These are phyloP conservation scores for Helenozyma baotianmanensis DNA, from an alignment of 805 yeast genomes.

Conservation along the genomic window DNA sequence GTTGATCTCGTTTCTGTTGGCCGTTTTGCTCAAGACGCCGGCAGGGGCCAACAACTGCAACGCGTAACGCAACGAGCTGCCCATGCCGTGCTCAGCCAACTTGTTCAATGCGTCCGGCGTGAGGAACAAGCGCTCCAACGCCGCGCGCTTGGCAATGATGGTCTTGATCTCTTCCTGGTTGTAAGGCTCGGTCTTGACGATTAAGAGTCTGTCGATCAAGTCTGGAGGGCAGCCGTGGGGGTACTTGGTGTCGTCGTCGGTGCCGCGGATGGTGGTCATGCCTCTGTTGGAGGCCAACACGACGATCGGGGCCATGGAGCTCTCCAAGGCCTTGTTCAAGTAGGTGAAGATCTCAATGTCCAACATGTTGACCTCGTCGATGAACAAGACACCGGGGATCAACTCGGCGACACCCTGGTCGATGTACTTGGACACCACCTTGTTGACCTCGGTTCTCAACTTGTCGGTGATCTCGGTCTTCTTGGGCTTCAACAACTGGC, in stretches of 20 bases:
- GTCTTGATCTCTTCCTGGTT: slow-evolving; percentile 72
- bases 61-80: slow-evolving; percentile 85
- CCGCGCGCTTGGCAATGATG: slow-evolving; percentile 78
- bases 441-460: slow-evolving; percentile 87
- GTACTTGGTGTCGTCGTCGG: slow-evolving; percentile 71
- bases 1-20: slow-evolving; percentile 64
- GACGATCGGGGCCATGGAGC: slow-evolving; percentile 88
- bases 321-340: slow-evolving; percentile 88
- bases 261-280: slow-evolving; percentile 84
- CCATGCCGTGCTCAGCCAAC: slow-evolving; percentile 69
- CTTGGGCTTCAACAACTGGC: slow-evolving; percentile 91
- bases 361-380: slow-evolving; percentile 97
- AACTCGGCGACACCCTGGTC: slow-evolving; percentile 98
- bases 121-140: slow-evolving; percentile 68
- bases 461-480: slow-evolving; percentile 97
- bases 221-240: slow-evolving; percentile 98
- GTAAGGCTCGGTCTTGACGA: slow-evolving; percentile 91
- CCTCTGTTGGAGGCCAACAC: slow-evolving; percentile 96
- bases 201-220: slow-evolving; percentile 83
- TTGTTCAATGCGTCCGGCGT: slow-evolving; percentile 65
- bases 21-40: slow-evolving; percentile 71
- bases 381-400: slow-evolving; percentile 95
- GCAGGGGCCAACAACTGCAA: slow-evolving; percentile 89
- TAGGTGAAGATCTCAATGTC: slow-evolving; percentile 96
- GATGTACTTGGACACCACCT: slow-evolving; percentile 91